A percentile compares a stretch with the other conserved stretches of the same genome.
phyloP scores from a whole-genome alignment of 164 flowering plant genomes.

The Platanus orientalis region DNA sequence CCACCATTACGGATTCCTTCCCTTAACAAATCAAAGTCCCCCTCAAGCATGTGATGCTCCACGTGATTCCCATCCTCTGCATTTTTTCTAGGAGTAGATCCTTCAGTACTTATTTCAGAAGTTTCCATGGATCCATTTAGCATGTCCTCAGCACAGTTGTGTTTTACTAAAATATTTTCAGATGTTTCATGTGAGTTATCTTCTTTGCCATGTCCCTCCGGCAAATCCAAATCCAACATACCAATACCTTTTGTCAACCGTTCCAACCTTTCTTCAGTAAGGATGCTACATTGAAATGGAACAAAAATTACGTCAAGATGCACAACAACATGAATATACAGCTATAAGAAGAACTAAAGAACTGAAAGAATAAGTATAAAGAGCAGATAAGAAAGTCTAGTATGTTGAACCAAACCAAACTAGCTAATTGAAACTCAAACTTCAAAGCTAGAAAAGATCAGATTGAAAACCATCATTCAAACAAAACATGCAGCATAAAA shows the following conservation, averaged over 20 bases:
- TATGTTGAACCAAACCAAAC: too few species aligned
- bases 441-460: too few species aligned
- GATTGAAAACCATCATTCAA: too few species aligned
- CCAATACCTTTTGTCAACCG: slow-evolving; percentile 58
- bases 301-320: slow-evolving; percentile 6
- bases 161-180: slow-evolving; percentile 15
- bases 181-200: slow-evolving; percentile 29
- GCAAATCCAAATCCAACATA: slow-evolving; percentile 44
- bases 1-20: slow-evolving; percentile 13
- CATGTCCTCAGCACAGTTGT: slow-evolving; percentile 26
- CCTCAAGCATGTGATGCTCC: slow-evolving; percentile 33
- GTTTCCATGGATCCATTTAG: slow-evolving; percentile 23
- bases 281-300: slow-evolving; percentile 57
- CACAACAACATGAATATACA: neutral
- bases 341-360: too few species aligned
- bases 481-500: too few species aligned
- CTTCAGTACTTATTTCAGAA: slow-evolving; percentile 31
- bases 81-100: slow-evolving; percentile 24
- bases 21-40: slow-evolving; percentile 17
- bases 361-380: too few species aligned
- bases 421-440: too few species aligned
- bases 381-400: too few species aligned
- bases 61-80: slow-evolving; percentile 24
- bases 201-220: slow-evolving; percentile 21
- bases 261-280: slow-evolving; percentile 89